Base-by-base conservation (phyloP, 192 early-diverging fungal genomes). In the Dispira parvispora region DNA sequence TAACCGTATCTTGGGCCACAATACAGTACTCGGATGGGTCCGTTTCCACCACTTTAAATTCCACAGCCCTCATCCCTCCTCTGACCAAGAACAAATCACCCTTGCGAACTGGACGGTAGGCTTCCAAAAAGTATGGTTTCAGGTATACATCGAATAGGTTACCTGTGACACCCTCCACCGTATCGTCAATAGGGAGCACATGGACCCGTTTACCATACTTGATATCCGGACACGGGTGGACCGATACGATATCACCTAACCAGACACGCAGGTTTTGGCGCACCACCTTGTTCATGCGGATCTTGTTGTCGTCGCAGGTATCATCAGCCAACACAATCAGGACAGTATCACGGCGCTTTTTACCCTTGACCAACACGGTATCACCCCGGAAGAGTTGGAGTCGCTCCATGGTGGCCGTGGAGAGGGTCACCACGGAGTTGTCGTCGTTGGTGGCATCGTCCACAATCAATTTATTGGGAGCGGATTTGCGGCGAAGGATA, bases 381-480 rank as follows among this genome's bases (percentile, higher is more conserved):
- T 99, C 96, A 64, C 94, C 96, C 67, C 91, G 75, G 81, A 99
- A 99, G 62, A 99, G 80, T 49, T 83, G 78, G 52, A 99, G 83
- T 52, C 73, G 79, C 66, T 99, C 94, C 78, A 99, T 91, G 25
- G 94, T 97, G 58, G 84, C 88, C 26, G 88, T 87, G 45, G 85
- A 88, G 61, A 99, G 77, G 45, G 86, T 78, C 61, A 88, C 82
- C 23, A 99, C 91, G 21, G 96, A 99, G 76, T 95, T 97, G 78
- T 99, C 96, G 68, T 97, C 94, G 69, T 87, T 96, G 63, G 82
- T 86, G 38, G 92, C 90, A 67, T 97, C 94, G 70, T 97, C 96
- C 28, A 99, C 91, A 77, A 99, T 88, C 55, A 99, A 75, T 80
- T 99, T 99, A 81, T 99, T 99, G n/a, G 90, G 91, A 45, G 93